phyloP scores from a whole-genome alignment of 2,329 filamentous ascomycete species.

The Ophiostoma quercus region DNA sequence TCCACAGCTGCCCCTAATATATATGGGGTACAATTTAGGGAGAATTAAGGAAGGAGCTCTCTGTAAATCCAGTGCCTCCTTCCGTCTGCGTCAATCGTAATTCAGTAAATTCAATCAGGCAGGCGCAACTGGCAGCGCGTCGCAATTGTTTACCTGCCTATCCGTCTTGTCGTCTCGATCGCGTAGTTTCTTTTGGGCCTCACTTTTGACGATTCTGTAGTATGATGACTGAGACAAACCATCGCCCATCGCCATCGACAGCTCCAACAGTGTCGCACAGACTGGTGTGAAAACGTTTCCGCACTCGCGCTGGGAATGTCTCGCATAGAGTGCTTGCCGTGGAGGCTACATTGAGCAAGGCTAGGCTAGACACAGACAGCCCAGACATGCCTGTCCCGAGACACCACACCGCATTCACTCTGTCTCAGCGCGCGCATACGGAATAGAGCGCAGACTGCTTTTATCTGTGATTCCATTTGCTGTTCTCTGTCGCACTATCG shows the following conservation, averaged over 20 bases:
- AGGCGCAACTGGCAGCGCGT: constrained; percentile 9
- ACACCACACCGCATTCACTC: constrained; percentile 7
- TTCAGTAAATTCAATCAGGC: background rate
- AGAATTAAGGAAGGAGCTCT: background rate
- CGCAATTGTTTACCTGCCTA: background rate
- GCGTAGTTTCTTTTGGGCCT: background rate
- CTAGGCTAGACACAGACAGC: constrained; percentile 1
- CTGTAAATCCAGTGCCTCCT: background rate
- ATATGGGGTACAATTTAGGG: constrained; percentile 15
- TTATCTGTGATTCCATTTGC: background rate
- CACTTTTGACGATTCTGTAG: background rate
- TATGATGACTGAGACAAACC: background rate
- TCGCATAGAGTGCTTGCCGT: background rate
- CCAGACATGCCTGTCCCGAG: background rate
- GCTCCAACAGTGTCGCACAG: background rate
- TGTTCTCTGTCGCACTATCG: background rate
- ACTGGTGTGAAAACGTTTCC: background rate
- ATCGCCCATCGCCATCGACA: constrained; percentile 1
- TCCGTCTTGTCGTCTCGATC: background rate
- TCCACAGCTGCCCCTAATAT: constrained; percentile 18
- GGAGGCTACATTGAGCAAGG: background rate
- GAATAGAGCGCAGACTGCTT: background rate
- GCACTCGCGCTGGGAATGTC: background rate
- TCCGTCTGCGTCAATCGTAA: background rate
- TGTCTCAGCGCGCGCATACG: background rate